A percentile compares a stretch with the other conserved stretches of the same genome.
These are phyloP conservation scores for Aegle marmelos DNA, from an alignment of 345 rosid species.

Conservation along the genomic window DNA sequence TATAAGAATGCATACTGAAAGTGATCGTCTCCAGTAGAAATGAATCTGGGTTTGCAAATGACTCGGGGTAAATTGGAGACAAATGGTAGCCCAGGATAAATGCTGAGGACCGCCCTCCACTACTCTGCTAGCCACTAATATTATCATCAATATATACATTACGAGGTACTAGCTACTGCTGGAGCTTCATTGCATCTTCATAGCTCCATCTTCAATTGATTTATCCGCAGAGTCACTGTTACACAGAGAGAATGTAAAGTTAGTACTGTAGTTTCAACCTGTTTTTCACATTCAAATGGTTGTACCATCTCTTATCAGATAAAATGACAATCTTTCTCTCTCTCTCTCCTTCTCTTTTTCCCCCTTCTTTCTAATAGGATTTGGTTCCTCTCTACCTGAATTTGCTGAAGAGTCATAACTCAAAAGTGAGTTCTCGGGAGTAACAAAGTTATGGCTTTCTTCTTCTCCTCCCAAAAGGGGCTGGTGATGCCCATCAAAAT, in stretches of 20 bases:
- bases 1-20: conserved; percentile 20
- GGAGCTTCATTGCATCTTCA: conserved; percentile 40
- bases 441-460: conserved; percentile 41
- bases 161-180: conserved; percentile 20
- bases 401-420: conserved; percentile 64
- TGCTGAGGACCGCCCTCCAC: conserved; percentile 28
- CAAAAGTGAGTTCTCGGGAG: conserved; percentile 57
- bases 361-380: not conserved
- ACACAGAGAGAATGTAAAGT: conserved; percentile 22
- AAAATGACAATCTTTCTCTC: too few species aligned
- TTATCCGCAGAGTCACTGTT: conserved; percentile 58
- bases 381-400: conserved; percentile 44
- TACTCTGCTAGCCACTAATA: conserved; percentile 33
- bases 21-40: conserved; percentile 23
- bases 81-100: conserved; percentile 32
- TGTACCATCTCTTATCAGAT: not conserved
- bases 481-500: conserved; percentile 52
- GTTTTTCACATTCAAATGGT: not conserved
- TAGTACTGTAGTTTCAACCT: conserved; percentile 5
- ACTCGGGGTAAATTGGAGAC: conserved; percentile 23
- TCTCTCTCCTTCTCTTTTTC: not conserved
- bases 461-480: conserved; percentile 74
- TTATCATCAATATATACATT: conserved; percentile 32
- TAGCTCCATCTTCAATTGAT: conserved; percentile 62
- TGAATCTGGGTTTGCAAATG: conserved; percentile 25